Percentiles rank a stretch among this genome's conserved stretches.
phyloP scores from a whole-genome alignment of 345 rosid genomes.

The Lenwebbia sp. region DNA sequence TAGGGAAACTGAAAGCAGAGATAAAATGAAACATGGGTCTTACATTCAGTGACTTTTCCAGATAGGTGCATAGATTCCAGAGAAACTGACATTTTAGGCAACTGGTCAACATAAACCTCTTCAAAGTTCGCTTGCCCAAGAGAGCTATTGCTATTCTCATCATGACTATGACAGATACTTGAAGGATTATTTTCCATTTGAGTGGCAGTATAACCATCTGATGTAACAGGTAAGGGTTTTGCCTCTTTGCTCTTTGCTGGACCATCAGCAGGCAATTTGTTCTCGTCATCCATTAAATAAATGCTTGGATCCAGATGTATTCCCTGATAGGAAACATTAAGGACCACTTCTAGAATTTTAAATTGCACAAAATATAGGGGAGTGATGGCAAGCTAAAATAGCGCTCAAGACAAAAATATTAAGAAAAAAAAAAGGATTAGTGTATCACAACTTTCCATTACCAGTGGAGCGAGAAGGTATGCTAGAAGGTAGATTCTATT shows the following conservation, averaged over 20 bases:
- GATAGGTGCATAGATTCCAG: slow-evolving; percentile 22
- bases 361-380: background rate
- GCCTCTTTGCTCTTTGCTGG: slow-evolving; percentile 28
- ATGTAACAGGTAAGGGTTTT: slow-evolving; percentile 11
- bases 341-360: background rate
- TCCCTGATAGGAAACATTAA: slow-evolving; percentile 37
- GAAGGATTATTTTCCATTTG: slow-evolving; percentile 18
- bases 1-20: background rate
- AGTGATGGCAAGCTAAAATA: background rate
- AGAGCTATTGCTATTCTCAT: slow-evolving; percentile 10
- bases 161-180: slow-evolving; percentile 14
- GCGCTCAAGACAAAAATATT: background rate
- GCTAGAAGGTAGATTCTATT: background rate
- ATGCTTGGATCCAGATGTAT: slow-evolving; percentile 98
- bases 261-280: slow-evolving; percentile 34
- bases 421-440: background rate
- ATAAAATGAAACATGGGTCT: background rate
- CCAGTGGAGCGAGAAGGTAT: background rate
- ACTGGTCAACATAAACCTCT: slow-evolving; percentile 16
- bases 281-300: slow-evolving; percentile 87
- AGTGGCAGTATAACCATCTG: slow-evolving; percentile 13
- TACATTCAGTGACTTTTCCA: slow-evolving; percentile 23
- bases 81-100: slow-evolving; percentile 22
- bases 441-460: background rate
- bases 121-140: slow-evolving; percentile 1